Conservation (phyloP, 495 filamentous ascomycete genomes). For the Acidomyces sp. region DNA sequence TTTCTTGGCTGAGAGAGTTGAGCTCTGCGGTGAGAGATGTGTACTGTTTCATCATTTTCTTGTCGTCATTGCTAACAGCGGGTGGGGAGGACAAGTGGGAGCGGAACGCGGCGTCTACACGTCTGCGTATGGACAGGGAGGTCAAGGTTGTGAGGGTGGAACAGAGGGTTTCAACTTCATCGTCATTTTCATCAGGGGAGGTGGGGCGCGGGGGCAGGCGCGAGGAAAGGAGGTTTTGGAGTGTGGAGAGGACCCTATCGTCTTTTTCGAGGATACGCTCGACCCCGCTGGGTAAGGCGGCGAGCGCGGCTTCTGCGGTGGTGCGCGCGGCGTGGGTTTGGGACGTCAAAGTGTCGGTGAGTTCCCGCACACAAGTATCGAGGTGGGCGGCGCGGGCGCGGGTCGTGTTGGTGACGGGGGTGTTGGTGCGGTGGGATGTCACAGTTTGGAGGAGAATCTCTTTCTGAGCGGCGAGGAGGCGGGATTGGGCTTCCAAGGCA, state of each 20-base stretch:
- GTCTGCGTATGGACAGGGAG: conserved; percentile 21
- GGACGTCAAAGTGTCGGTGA: conserved; percentile 18
- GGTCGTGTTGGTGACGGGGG: too few species aligned
- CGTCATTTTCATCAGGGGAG: conserved; percentile 2
- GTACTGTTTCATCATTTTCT: conserved; percentile 5
- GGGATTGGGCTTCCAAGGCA: conserved; percentile 27
- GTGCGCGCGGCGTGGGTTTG: conserved; percentile 15
- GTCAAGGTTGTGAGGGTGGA: conserved; percentile 22
- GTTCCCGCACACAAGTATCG: conserved; percentile 23
- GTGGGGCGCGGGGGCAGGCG: too few species aligned
- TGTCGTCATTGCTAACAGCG: conserved; percentile 7
- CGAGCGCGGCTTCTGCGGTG: conserved; percentile 15
- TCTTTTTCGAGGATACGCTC: conserved; percentile 25
- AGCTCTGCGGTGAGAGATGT: conserved; percentile 14
- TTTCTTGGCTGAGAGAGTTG: conserved; percentile 23
- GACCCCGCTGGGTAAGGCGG: conserved; percentile 12
- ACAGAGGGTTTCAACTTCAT: conserved; percentile 26
- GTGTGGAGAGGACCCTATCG: conserved; percentile 24
- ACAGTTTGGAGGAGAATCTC: conserved; percentile 23
- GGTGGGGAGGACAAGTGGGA: not conserved
- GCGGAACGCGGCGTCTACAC: conserved; percentile 19
- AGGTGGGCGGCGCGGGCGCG: too few species aligned
- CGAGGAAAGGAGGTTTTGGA: conserved; percentile 26
- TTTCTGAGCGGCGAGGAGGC: conserved; percentile 26
- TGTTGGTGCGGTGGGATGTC: conserved; percentile 21